These are phyloP conservation scores for Chlamydomonas schloesseri DNA, from an alignment of 139 green algal genomes.

Conservation along the genomic window DNA sequence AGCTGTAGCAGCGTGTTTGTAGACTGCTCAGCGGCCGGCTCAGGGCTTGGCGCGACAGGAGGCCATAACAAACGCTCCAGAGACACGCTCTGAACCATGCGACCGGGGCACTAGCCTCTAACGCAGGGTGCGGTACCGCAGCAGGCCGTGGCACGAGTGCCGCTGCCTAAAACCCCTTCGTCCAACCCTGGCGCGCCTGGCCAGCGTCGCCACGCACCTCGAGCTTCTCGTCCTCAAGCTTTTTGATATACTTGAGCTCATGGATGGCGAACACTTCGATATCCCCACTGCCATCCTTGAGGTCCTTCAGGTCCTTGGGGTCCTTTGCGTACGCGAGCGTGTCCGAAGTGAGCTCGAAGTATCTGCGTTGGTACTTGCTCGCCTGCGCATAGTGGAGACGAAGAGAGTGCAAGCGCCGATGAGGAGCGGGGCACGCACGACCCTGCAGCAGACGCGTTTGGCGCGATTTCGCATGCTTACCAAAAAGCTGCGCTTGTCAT, in stretches of 20 bases:
- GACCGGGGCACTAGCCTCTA: no score
- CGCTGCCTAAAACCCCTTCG: no score
- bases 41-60: no score
- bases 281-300: conserved; percentile 41
- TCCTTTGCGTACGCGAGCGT: conserved; percentile 43
- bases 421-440: not conserved
- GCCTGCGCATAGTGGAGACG: not conserved
- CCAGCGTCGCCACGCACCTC: no score
- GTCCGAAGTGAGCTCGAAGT: conserved; percentile 35
- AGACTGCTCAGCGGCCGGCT: no score
- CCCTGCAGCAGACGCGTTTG: not conserved
- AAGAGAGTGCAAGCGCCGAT: no score
- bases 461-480: not conserved
- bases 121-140: no score
- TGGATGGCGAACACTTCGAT: conserved; percentile 46
- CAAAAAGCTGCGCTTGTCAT: conserved; percentile 31
- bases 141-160: no score
- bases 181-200: no score
- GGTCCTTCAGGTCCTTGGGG: conserved; percentile 32
- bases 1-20: no score
- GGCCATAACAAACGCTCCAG: no score
- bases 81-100: no score
- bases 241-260: conserved; percentile 47
- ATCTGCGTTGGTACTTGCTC: conserved; percentile 43
- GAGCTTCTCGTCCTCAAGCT: conserved; percentile 25